Conservation (phyloP, 352 stramenopile genomes). For the Halophytophthora batemanensis region DNA sequence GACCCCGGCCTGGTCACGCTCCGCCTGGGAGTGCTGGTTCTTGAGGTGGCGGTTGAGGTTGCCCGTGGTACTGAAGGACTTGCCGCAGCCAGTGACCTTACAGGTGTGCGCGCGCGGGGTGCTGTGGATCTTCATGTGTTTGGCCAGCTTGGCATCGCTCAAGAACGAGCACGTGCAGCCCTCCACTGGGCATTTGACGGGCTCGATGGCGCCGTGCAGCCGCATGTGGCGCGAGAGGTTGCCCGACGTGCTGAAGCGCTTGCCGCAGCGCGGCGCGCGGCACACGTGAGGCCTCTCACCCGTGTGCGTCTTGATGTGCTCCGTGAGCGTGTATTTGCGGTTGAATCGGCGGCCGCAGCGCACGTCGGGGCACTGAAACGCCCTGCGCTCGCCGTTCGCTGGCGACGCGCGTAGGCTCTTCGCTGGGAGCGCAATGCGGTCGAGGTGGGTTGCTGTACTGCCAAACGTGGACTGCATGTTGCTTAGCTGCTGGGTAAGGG, state of each 20-base stretch:
- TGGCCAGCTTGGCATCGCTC: slow-evolving; percentile 37
- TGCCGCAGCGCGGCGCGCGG: slow-evolving; percentile 31
- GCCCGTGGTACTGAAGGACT: slow-evolving; percentile 50
- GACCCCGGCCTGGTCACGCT: slow-evolving; percentile 18
- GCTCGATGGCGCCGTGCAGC: slow-evolving; percentile 40
- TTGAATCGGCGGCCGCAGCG: slow-evolving; percentile 52
- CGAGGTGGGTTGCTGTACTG: neutral
- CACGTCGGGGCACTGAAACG: slow-evolving; percentile 40
- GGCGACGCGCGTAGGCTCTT: slow-evolving; percentile 7
- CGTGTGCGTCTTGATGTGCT: slow-evolving; percentile 79
- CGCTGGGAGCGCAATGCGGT: slow-evolving; percentile 13
- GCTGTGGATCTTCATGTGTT: slow-evolving; percentile 45
- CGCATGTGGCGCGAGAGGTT: slow-evolving; percentile 49
- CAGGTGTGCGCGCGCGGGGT: slow-evolving; percentile 36
- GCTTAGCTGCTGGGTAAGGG: neutral
- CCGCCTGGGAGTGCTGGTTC: slow-evolving; percentile 34
- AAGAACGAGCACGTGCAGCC: slow-evolving; percentile 29
- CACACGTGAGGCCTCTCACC: slow-evolving; percentile 46
- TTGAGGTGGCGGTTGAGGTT: slow-evolving; percentile 53
- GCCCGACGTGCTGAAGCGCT: slow-evolving; percentile 50
- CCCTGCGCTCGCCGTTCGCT: slow-evolving; percentile 20
- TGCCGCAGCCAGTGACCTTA: slow-evolving; percentile 29
- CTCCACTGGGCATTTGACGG: slow-evolving; percentile 24
- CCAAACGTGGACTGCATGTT: slow-evolving; percentile 4
- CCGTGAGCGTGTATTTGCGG: slow-evolving; percentile 66